Evolutionary conservation across 352 stramenopile species (phyloP), one percentile per base, ranked within the genome.

Genomic region (Phytophthora colocasiae): DNA sequence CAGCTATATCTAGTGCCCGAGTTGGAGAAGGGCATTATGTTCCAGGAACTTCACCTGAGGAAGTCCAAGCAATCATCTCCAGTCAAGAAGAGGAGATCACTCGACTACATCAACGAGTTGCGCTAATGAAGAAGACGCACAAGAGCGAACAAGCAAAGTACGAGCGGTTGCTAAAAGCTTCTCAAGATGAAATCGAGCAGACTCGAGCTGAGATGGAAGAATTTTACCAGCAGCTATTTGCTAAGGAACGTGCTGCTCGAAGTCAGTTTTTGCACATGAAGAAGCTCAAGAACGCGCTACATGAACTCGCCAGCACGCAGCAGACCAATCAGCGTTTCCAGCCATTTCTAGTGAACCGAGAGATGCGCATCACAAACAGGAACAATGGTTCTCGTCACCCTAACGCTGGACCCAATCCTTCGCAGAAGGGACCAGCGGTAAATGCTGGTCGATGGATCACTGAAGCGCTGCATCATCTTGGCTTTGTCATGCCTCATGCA

Each of bases 241-340:
- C 77, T 2, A 89, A 90, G 34, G 84, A 95, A 50, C 87, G 87
- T 36, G 59, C 72, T 22, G 74, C 89, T 26, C 75, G 86, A 32
- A 76, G 63, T 4, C 81, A 92, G 29, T 85, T 89, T 36, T 49
- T 93, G 19, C 71, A 87, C 53, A 83, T 95, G 51, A 95, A 95
- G 64, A 78, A 83, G 36, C 80, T 95, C 48, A 93, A 93, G 69
- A 80, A 81, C 8, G 60, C 80, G 8, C 59, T 92, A 1, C 79
- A 85, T 15, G 83, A 93, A 9, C 61, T 90, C 14, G 58, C 75
- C 10, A 57, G 67, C 1, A 77, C 73, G 0, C 70, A 87, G 5
- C 80, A 90, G n/a, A 76, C 69, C 11, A 91, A 86, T 51, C 72
- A 87, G n/a, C 71, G 80, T 17, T 67, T 90, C 44, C 69, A 86